Percentiles rank a stretch among this genome's conserved stretches.
These are phyloP conservation scores for Daldinia sp. DNA, from an alignment of 2,329 filamentous ascomycete genomes.

Conservation along the genomic window DNA sequence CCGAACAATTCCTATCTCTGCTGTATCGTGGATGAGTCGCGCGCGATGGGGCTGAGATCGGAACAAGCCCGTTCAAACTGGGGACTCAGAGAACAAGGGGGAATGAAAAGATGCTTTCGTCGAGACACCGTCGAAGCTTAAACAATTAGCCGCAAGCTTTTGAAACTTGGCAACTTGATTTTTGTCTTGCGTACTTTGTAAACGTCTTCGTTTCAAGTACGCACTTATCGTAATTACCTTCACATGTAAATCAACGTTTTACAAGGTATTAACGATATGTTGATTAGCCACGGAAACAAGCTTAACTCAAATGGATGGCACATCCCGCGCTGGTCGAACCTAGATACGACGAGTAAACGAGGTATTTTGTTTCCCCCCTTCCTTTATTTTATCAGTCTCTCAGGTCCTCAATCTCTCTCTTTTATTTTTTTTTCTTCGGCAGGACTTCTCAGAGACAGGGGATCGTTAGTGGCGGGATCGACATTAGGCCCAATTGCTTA, in stretches of 20 bases:
- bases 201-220: neutral
- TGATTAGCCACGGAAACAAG: neutral
- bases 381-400: neutral
- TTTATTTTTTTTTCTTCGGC: too few relatives aligned
- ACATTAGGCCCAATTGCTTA: slow-evolving; percentile 23
- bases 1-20: slow-evolving; percentile 43
- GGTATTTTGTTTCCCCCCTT: slow-evolving; percentile 10
- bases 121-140: slow-evolving; percentile 21
- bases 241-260: slow-evolving; percentile 1
- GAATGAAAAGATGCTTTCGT: slow-evolving; percentile 10
- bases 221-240: neutral
- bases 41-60: slow-evolving; percentile 33
- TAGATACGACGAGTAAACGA: neutral
- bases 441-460: slow-evolving; percentile 15
- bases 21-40: slow-evolving; percentile 25
- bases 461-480: slow-evolving; percentile 26
- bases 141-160: slow-evolving; percentile 10
- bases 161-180: neutral
- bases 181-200: neutral
- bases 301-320: neutral
- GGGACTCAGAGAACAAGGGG: slow-evolving; percentile 12
- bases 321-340: slow-evolving; percentile 7
- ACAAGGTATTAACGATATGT: neutral
- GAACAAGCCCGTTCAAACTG: slow-evolving; percentile 9
- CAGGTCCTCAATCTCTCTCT: neutral